Evolutionary conservation across 139 green algal genomes (phyloP).

Genomic region (Nannochloris sp.): DNA sequence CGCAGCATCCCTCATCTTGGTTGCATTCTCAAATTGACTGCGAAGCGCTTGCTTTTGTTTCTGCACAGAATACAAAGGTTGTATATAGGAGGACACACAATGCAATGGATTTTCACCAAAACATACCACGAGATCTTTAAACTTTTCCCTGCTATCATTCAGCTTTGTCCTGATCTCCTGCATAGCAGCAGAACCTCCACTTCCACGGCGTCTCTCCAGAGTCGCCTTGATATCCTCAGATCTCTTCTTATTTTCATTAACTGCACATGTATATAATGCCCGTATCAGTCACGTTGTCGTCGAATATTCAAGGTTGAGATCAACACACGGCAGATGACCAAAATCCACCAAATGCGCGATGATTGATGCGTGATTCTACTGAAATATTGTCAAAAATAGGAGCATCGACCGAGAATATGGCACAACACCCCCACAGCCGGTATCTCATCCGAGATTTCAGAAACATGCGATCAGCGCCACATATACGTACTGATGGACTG

Average conservation of each 20-base stretch:
- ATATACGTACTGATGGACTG: slow-evolving; percentile 21
- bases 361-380: no score
- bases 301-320: no score
- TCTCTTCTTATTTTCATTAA: slow-evolving; percentile 29
- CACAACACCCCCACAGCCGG: no score
- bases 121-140: slow-evolving; percentile 25
- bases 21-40: slow-evolving; percentile 15
- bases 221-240: slow-evolving; percentile 23
- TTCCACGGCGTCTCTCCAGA: slow-evolving; percentile 11
- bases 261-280: neutral
- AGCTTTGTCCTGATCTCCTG: slow-evolving; percentile 32
- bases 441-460: no score
- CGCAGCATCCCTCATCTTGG: slow-evolving; percentile 16
- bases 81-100: neutral
- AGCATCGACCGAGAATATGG: no score
- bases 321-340: no score
- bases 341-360: no score
- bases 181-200: slow-evolving; percentile 16
- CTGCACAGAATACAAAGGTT: slow-evolving; percentile 8
- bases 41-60: slow-evolving; percentile 23
- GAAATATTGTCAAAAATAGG: no score
- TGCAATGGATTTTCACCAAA: neutral
- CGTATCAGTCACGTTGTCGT: no score
- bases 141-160: slow-evolving; percentile 20
- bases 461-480: neutral